These are phyloP conservation scores for Furcasterigmium sp. DNA, from an alignment of 2,329 filamentous ascomycete species.

Conservation along the genomic window DNA sequence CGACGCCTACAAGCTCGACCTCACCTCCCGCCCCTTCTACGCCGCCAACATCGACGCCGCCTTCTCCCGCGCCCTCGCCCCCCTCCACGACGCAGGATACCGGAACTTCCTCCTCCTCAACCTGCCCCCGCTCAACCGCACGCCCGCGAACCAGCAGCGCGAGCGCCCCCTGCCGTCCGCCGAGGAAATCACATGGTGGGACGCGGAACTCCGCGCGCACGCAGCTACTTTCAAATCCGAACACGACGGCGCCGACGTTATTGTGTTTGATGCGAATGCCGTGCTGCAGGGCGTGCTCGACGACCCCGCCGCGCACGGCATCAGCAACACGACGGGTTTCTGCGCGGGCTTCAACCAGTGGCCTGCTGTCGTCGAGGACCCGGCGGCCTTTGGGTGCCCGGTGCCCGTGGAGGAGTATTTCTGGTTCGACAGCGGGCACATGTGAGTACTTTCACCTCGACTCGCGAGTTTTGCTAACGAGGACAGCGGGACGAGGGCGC, in stretches of 20 bases:
- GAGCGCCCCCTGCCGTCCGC: neutral
- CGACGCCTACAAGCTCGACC: constrained; percentile 23
- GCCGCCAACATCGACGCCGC: constrained; percentile 43
- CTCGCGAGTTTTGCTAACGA: neutral
- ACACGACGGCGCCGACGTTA: constrained; percentile 12
- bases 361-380: constrained; percentile 15
- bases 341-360: constrained; percentile 17
- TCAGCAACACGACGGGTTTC: constrained; percentile 21
- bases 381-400: constrained; percentile 19
- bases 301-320: constrained; percentile 16
- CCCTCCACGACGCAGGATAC: constrained; percentile 43
- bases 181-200: constrained; percentile 1
- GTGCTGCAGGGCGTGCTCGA: constrained; percentile 23
- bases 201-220: neutral
- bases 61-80: constrained; percentile 18
- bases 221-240: constrained; percentile 23
- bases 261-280: constrained; percentile 24
- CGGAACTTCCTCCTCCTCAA: constrained; percentile 47
- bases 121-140: constrained; percentile 38
- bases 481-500: constrained; percentile 1
- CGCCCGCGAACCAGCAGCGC: neutral
- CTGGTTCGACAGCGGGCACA: constrained; percentile 24
- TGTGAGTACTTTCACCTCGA: neutral
- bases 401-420: constrained; percentile 21
- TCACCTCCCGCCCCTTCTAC: constrained; percentile 2